These are phyloP conservation scores for Trifolium subterraneum DNA, from an alignment of 306 rosid species.

Conservation along the genomic window DNA sequence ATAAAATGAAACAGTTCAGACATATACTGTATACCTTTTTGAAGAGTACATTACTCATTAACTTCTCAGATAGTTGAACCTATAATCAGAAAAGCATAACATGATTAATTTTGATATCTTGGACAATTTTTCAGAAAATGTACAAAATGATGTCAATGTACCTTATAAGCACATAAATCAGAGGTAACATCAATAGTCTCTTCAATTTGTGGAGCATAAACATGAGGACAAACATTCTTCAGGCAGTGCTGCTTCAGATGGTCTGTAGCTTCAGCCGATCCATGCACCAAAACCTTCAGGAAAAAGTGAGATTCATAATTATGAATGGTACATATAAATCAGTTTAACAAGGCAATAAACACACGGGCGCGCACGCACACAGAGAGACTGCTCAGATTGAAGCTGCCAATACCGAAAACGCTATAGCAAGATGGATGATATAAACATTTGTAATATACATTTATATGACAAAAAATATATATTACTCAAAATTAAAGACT, in stretches of 20 bases:
- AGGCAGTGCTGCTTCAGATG: slow-evolving; percentile 94
- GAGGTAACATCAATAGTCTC: slow-evolving; percentile 96
- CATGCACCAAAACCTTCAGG: slow-evolving; percentile 92
- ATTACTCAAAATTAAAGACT: neutral
- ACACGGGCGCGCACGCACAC: too few species aligned
- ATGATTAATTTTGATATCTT: slow-evolving; percentile 23
- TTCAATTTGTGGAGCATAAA: slow-evolving; percentile 93
- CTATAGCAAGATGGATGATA: neutral
- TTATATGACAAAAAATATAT: neutral
- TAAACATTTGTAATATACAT: neutral
- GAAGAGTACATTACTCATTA: slow-evolving; percentile 89
- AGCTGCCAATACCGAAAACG: neutral
- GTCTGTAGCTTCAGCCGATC: slow-evolving; percentile 97
- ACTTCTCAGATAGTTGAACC: slow-evolving; percentile 95
- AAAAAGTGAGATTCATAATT: slow-evolving; percentile 31
- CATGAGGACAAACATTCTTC: slow-evolving; percentile 82
- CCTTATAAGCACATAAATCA: slow-evolving; percentile 97
- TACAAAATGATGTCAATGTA: slow-evolving; percentile 39
- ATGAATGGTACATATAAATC: slow-evolving; percentile 14
- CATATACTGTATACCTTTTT: slow-evolving; percentile 67
- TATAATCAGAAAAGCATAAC: slow-evolving; percentile 46
- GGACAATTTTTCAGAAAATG: slow-evolving; percentile 25
- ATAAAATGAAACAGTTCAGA: slow-evolving; percentile 10
- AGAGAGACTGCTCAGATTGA: neutral
- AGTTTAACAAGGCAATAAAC: slow-evolving; percentile 1